Evolutionary conservation across 1,284 basidiomycete species (phyloP).

Genomic region (Apiotrichum veenhuisii): DNA sequence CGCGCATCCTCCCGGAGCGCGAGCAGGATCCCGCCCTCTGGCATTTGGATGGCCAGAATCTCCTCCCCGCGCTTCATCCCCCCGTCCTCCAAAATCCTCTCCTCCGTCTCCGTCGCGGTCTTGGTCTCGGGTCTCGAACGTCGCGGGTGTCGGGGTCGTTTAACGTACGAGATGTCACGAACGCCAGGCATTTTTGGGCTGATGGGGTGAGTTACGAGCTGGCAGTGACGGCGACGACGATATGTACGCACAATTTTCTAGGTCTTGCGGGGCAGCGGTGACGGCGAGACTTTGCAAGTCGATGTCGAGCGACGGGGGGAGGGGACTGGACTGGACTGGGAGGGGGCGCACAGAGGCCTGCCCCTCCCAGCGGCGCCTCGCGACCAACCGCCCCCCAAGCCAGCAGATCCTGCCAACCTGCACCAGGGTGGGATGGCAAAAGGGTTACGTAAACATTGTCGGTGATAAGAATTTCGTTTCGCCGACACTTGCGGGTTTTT

Average conservation of each 20-base stretch:
- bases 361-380: neutral
- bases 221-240: neutral
- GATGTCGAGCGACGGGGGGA: neutral
- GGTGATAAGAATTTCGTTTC: neutral
- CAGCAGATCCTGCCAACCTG: neutral
- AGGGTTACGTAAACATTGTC: neutral
- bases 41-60: neutral
- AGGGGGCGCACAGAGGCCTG: neutral
- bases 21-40: neutral
- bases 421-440: neutral
- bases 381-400: neutral
- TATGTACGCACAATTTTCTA: constrained; percentile 2
- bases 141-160: neutral
- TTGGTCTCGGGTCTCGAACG: neutral
- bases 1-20: neutral
- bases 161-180: constrained; percentile 76
- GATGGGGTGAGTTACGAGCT: neutral
- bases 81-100: neutral
- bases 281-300: constrained; percentile 4
- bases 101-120: neutral
- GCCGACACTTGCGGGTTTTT: neutral
- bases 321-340: neutral
- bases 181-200: constrained; percentile 76
- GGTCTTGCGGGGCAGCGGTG: constrained; percentile 5
- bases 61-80: neutral